Evolutionary conservation across 768 basidiomycete genomes (phyloP).

Genomic region (Podaxis mareebaensis): DNA sequence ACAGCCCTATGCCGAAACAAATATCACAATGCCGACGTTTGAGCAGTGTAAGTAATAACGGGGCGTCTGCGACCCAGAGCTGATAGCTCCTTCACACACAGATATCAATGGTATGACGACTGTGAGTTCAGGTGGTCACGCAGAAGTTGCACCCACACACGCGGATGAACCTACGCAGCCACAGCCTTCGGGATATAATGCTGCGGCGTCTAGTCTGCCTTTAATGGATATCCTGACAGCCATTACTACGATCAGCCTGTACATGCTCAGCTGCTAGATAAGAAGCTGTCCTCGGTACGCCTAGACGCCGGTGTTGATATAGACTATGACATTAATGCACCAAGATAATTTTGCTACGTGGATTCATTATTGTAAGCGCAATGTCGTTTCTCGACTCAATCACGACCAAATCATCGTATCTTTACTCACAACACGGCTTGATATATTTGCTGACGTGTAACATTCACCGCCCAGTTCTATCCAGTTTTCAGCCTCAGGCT

Average conservation of each 20-base stretch:
- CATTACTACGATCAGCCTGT: not conserved
- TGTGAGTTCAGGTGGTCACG: not conserved
- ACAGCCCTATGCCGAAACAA: constrained; percentile 52
- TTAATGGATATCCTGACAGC: not conserved
- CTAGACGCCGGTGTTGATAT: too few relatives aligned
- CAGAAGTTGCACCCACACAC: not conserved
- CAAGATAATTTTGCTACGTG: too few relatives aligned
- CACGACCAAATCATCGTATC: too few relatives aligned
- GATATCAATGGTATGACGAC: constrained; percentile 8
- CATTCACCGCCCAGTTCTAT: too few relatives aligned
- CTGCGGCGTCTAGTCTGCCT: not conserved
- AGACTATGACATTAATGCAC: not conserved
- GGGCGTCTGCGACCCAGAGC: not conserved
- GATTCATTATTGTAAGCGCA: too few relatives aligned
- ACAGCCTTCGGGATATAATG: not conserved
- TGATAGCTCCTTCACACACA: not conserved
- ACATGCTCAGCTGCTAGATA: not conserved
- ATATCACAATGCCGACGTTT: constrained; percentile 44
- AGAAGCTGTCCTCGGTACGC: not conserved
- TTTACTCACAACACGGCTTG: too few relatives aligned
- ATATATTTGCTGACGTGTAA: too few relatives aligned
- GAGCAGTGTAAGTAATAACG: constrained; percentile 40
- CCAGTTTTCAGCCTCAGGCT: too few relatives aligned
- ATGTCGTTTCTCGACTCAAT: too few relatives aligned
- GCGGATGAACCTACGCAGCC: not conserved